phyloP scores from a whole-genome alignment of 352 stramenopile genomes.

The Phytopythium chamaehyphon region DNA sequence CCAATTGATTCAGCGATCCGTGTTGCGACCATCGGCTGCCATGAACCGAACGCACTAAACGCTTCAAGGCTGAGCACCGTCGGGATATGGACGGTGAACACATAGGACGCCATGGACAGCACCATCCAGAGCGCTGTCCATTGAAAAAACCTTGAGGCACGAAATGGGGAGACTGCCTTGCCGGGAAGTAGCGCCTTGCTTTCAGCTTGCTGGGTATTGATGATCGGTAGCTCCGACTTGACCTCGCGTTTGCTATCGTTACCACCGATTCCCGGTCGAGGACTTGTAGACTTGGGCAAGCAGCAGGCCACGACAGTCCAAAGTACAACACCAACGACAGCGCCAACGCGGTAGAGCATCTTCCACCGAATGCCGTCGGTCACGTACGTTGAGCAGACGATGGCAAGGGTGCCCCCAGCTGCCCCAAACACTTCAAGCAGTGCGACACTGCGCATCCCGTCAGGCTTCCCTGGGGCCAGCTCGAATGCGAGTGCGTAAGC shows the following conservation, averaged over 20 bases:
- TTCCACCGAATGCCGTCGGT: not conserved
- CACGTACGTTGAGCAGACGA: not conserved
- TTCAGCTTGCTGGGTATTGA: not conserved
- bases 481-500: not conserved
- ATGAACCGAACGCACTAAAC: slow-evolving; percentile 2
- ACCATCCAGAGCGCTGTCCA: not conserved
- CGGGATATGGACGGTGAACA: slow-evolving; percentile 3
- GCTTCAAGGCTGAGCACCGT: slow-evolving; percentile 2
- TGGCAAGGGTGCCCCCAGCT: not conserved
- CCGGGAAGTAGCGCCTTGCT: not conserved
- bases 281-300: slow-evolving; percentile 1
- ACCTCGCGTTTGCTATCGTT: not conserved
- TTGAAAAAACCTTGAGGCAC: not conserved
- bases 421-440: not conserved
- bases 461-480: not conserved
- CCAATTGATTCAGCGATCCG: not conserved
- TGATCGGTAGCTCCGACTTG: not conserved
- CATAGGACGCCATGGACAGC: slow-evolving; percentile 3
- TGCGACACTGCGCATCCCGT: not conserved
- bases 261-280: too few species aligned
- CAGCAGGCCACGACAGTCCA: not conserved
- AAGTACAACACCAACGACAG: not conserved
- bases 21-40: not conserved
- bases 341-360: not conserved
- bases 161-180: not conserved